Conservation (phyloP, 2,329 filamentous ascomycete species). For the Fusarium drepaniforme region DNA sequence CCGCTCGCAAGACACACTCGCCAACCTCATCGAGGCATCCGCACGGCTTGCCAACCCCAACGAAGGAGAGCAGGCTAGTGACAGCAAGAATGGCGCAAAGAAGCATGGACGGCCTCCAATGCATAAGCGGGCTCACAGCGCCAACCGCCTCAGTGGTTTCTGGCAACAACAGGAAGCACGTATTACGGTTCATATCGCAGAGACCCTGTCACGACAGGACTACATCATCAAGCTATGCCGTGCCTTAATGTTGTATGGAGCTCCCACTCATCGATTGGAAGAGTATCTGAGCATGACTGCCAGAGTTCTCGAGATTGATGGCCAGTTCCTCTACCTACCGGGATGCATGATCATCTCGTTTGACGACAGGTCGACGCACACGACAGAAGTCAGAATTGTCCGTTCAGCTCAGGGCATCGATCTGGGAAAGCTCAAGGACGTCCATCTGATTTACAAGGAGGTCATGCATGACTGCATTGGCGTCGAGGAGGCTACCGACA, state of each 20-base stretch:
- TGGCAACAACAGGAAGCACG: slow-evolving; percentile 59
- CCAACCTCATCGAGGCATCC: slow-evolving; percentile 61
- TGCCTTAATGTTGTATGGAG: slow-evolving; percentile 88
- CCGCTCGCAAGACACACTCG: slow-evolving; percentile 59
- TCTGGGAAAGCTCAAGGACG: slow-evolving; percentile 71
- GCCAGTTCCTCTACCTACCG: slow-evolving; percentile 89
- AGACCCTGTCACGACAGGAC: slow-evolving; percentile 81
- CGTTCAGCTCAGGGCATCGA: slow-evolving; percentile 69
- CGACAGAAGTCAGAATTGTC: slow-evolving; percentile 75
- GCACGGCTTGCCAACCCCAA: slow-evolving; percentile 54
- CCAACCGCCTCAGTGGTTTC: slow-evolving; percentile 52
- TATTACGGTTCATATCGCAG: slow-evolving; percentile 66
- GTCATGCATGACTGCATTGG: slow-evolving; percentile 71
- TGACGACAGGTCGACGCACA: slow-evolving; percentile 75
- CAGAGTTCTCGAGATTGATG: slow-evolving; percentile 85
- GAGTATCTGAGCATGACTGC: slow-evolving; percentile 91
- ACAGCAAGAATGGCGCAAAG: slow-evolving; percentile 40
- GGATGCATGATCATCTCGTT: slow-evolving; percentile 96
- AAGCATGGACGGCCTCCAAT: slow-evolving; percentile 47
- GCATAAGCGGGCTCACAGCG: slow-evolving; percentile 53
- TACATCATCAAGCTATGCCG: slow-evolving; percentile 88
- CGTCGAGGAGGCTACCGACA: slow-evolving; percentile 67
- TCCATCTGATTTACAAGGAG: slow-evolving; percentile 73
- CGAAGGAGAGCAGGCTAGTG: slow-evolving; percentile 28
- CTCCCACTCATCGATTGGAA: slow-evolving; percentile 89